These are phyloP conservation scores for Termitomyces sp. DNA, from an alignment of 768 basidiomycete genomes.

Conservation along the genomic window DNA sequence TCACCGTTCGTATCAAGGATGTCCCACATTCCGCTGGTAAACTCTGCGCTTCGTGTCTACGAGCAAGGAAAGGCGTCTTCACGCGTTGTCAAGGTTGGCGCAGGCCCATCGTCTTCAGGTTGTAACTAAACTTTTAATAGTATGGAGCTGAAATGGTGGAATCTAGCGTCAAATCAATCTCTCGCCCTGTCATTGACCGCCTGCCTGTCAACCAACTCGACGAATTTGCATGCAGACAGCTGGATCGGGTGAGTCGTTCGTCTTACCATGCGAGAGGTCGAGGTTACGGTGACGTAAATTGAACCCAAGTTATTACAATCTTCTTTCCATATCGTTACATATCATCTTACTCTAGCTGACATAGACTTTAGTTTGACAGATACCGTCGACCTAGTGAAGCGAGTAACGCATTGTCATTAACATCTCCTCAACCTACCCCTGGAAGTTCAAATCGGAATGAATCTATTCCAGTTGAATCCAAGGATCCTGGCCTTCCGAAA, in stretches of 20 bases:
- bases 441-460: slow-evolving; percentile 7
- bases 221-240: slow-evolving; percentile 84
- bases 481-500: slow-evolving; percentile 19
- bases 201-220: slow-evolving; percentile 76
- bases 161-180: slow-evolving; percentile 75
- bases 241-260: slow-evolving; percentile 62
- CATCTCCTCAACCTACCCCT: slow-evolving; percentile 7
- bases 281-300: background rate
- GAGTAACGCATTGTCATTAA: slow-evolving; percentile 9
- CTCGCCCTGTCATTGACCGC: slow-evolving; percentile 75
- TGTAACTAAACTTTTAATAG: slow-evolving; percentile 33
- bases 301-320: background rate
- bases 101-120: background rate
- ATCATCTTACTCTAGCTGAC: background rate
- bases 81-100: slow-evolving; percentile 73
- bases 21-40: slow-evolving; percentile 67
- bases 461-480: slow-evolving; percentile 1
- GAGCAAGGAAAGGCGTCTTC: slow-evolving; percentile 83
- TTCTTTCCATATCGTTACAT: background rate
- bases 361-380: slow-evolving; percentile 36
- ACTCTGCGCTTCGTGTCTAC: slow-evolving; percentile 66
- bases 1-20: slow-evolving; percentile 46
- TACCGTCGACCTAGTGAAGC: slow-evolving; percentile 37
- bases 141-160: slow-evolving; percentile 88
- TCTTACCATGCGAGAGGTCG: background rate